These are phyloP conservation scores for Aspergillus saccharolyticus DNA, from an alignment of 495 filamentous ascomycete genomes.

Conservation along the genomic window DNA sequence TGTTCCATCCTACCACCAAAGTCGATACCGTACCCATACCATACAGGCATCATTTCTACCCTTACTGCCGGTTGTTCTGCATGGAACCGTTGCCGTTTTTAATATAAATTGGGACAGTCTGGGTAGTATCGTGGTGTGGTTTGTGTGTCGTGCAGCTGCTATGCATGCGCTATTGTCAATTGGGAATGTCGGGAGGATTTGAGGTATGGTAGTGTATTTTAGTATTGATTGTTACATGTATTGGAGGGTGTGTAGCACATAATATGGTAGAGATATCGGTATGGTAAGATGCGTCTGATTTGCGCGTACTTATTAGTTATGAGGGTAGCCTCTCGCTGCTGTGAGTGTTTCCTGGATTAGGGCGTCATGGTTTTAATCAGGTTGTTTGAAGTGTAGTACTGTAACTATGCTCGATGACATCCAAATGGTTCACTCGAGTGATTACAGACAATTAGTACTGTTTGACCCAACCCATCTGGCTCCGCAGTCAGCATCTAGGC, in stretches of 20 bases:
- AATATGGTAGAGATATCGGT: no score
- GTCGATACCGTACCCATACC: no score
- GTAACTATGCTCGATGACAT: no score
- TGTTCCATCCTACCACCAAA: not conserved
- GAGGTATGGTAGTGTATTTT: not conserved
- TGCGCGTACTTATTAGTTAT: no score
- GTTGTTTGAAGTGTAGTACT: no score
- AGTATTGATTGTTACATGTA: not conserved
- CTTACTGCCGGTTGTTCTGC: slow-evolving; percentile 12
- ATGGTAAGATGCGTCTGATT: no score
- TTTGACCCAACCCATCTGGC: no score
- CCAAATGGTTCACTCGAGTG: no score
- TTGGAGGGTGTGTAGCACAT: not conserved
- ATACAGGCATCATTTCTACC: not conserved
- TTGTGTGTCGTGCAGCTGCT: slow-evolving; percentile 17
- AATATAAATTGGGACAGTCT: slow-evolving; percentile 6
- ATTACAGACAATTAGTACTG: no score
- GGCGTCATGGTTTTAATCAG: no score
- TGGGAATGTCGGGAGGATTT: not conserved
- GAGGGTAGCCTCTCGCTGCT: no score
- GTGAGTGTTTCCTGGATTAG: no score
- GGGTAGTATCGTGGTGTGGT: slow-evolving; percentile 6
- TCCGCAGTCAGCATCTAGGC: not conserved
- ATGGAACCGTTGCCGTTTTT: slow-evolving; percentile 15
- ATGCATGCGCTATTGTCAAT: not conserved